Evolutionary conservation across 345 rosid genomes (phyloP), one percentile per base, ranked within the genome.

Genomic region (Pistacia integerrima): DNA sequence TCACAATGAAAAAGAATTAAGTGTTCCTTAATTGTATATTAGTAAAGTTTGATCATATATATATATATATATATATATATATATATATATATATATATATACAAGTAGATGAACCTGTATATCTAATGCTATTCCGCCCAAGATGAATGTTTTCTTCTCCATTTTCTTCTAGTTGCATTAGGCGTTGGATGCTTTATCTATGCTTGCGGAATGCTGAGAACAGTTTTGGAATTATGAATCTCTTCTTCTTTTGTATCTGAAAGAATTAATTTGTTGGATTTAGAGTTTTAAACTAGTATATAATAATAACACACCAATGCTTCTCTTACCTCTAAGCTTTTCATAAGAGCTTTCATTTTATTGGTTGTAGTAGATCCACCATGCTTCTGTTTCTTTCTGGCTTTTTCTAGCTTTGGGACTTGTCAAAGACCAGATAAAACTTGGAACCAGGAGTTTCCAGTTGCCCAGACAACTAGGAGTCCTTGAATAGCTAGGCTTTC

Each of bases 401-500:
- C 67, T 69, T 80, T 80, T 76, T 79, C 78, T 79, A n/a, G 77
- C 69, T 68, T 77, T 69, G 58, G 72, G 44, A 33, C 69, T 66
- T 11, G 22, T 73, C 59, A 74, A 78, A 77, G 85, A 79, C 74
- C 64, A 59, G 18, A 83, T 65, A 70, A 85, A 81, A 17, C 79
- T 76, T 20, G 85, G 79, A 36, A 83, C 54, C 66, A 71, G 33
- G 52, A 64, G 67, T 73, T 69, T 80, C 84, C 78, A 85, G 46
- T 51, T 82, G 56, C 79, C 78, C 46, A 82, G 70, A 77, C 89
- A 89, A 48, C 54, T 25, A 1, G 88, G 85, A 64, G 70, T 66
- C 56, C 35, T 74, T 16, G 77, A 52, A 73, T 20, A 0, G 60
- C 61, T 73, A 67, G 75, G 44, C 73, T 67, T 82, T 64, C 77